These are phyloP conservation scores for Nannochloropsis oceanica DNA, from an alignment of 108 stramenopile genomes.

Conservation along the genomic window DNA sequence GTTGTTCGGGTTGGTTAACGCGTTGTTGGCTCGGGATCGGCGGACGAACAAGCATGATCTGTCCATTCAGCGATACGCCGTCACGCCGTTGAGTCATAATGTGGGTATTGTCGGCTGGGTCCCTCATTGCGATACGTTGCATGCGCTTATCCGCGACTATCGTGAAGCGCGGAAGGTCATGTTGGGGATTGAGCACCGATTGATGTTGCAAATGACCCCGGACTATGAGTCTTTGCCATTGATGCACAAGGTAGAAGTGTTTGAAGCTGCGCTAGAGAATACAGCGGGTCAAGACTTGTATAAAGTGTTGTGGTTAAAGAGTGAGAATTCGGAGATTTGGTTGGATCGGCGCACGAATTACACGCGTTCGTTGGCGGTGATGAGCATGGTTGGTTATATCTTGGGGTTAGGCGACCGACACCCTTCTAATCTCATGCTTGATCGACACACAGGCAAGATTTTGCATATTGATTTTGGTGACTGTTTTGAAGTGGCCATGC, in stretches of 20 bases:
- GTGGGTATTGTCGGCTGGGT: slow-evolving; percentile 98
- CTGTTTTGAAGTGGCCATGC: slow-evolving; percentile 98
- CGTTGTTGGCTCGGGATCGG: slow-evolving; percentile 79
- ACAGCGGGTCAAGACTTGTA: slow-evolving; percentile 81
- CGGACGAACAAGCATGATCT: slow-evolving; percentile 81
- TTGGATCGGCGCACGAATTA: slow-evolving; percentile 84
- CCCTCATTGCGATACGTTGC: slow-evolving; percentile 91
- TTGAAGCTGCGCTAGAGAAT: slow-evolving; percentile 62
- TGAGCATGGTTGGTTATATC: slow-evolving; percentile 97
- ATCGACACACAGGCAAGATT: slow-evolving; percentile 76
- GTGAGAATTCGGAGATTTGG: slow-evolving; percentile 89
- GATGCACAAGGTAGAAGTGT: slow-evolving; percentile 96
- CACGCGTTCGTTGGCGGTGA: slow-evolving; percentile 92
- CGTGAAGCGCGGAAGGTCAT: slow-evolving; percentile 66
- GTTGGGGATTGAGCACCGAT: slow-evolving; percentile 66
- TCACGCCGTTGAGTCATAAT: slow-evolving; percentile 88
- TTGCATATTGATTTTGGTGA: slow-evolving; percentile 86
- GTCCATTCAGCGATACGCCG: slow-evolving; percentile 82
- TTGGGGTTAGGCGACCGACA: slow-evolving; percentile 54
- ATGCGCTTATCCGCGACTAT: slow-evolving; percentile 83
- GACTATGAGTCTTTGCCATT: slow-evolving; percentile 82
- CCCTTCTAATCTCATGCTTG: slow-evolving; percentile 52
- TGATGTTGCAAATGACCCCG: slow-evolving; percentile 71
- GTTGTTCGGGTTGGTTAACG: slow-evolving; percentile 94
- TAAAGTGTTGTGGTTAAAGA: slow-evolving; percentile 91